Percentiles rank a stretch among this genome's conserved stretches.
Evolutionary conservation across 495 filamentous ascomycete species (phyloP).

Genomic region (Talaromyces proteolyticus): DNA sequence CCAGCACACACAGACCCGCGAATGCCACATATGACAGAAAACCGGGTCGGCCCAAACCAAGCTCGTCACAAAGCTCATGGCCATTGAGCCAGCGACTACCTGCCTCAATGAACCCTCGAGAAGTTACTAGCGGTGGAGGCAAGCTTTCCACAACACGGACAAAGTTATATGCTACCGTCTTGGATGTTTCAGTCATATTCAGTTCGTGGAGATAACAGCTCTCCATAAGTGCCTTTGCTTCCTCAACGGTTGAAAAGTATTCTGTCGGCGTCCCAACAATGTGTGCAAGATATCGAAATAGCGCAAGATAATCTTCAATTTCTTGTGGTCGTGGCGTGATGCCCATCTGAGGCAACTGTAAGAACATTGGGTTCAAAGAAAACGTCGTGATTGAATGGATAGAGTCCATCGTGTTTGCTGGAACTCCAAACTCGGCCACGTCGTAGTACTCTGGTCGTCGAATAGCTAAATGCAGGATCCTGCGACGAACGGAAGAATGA

Average conservation of each 20-base stretch:
- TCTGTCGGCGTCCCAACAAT: conserved; percentile 57
- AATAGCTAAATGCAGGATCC: conserved; percentile 52
- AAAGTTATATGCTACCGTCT: conserved; percentile 63
- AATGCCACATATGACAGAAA: conserved; percentile 38
- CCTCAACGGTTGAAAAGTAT: conserved; percentile 45
- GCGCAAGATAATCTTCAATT: conserved; percentile 56
- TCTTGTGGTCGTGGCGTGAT: conserved; percentile 54
- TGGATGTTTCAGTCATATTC: conserved; percentile 49
- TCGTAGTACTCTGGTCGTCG: conserved; percentile 54
- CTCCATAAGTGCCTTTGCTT: conserved; percentile 56
- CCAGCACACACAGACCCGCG: conserved; percentile 40
- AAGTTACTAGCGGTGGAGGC: conserved; percentile 49
- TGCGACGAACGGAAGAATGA: conserved; percentile 61
- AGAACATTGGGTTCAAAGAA: conserved; percentile 55
- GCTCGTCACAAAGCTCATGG: conserved; percentile 41
- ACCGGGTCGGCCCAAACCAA: conserved; percentile 45
- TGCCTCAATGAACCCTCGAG: conserved; percentile 32
- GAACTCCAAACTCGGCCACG: conserved; percentile 49
- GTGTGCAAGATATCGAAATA: conserved; percentile 66
- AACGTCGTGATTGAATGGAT: conserved; percentile 63
- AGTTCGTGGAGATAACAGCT: conserved; percentile 54
- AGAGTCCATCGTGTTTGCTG: conserved; percentile 66
- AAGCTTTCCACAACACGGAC: conserved; percentile 52
- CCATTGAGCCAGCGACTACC: conserved; percentile 47
- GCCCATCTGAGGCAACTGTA: conserved; percentile 63